Conservation (phyloP, 805 yeast species). For the Candida lessepsii region DNA sequence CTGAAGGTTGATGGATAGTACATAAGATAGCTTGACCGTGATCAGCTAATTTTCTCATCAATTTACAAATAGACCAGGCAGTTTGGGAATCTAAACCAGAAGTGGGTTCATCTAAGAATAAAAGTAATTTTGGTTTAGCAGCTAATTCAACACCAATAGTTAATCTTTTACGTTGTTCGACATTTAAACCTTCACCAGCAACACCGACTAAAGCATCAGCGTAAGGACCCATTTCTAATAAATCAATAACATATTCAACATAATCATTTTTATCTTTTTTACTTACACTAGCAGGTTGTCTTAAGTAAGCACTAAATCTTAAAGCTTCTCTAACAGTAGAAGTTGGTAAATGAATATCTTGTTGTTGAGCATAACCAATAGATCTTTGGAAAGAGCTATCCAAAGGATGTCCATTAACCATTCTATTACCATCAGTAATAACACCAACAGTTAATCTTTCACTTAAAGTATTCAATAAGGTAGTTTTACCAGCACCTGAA, state of each 20-base stretch:
- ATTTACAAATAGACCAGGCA: constrained; percentile 42
- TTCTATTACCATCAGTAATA: constrained; percentile 59
- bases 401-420: constrained; percentile 66
- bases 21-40: constrained; percentile 43
- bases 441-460: constrained; percentile 71
- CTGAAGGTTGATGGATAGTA: constrained; percentile 86
- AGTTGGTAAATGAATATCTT: constrained; percentile 68
- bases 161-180: constrained; percentile 41
- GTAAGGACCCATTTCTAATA: constrained; percentile 66
- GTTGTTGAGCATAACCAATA: constrained; percentile 81
- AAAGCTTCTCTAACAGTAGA: constrained; percentile 78
- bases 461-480: constrained; percentile 68
- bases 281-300: constrained; percentile 63
- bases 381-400: constrained; percentile 70
- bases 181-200: constrained; percentile 59
- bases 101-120: constrained; percentile 44
- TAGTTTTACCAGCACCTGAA: constrained; percentile 86
- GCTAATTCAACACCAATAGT: constrained; percentile 43
- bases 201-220: constrained; percentile 81
- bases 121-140: constrained; percentile 38
- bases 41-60: constrained; percentile 40
- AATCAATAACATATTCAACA: constrained; percentile 64
- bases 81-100: constrained; percentile 46
- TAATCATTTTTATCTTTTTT: constrained; percentile 59
- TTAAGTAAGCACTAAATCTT: constrained; percentile 65